These are phyloP conservation scores for Brassica cretica DNA, from an alignment of 345 rosid genomes.

Conservation along the genomic window DNA sequence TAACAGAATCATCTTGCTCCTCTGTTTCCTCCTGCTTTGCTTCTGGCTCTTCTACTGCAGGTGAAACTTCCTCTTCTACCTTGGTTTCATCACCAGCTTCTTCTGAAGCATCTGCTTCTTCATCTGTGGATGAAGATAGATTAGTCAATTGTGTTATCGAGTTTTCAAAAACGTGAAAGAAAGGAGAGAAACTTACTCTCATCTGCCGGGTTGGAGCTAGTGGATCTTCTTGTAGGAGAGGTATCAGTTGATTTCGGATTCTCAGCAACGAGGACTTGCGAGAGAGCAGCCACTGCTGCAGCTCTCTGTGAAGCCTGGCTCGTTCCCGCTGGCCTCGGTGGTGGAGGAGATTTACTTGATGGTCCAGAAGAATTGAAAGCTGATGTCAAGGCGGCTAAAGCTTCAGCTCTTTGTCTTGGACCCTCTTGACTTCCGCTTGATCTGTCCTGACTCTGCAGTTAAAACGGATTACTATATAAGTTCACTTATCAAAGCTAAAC, in stretches of 20 bases:
- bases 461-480: slow-evolving; percentile 10
- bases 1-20: slow-evolving; percentile 42
- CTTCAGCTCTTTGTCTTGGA: slow-evolving; percentile 80
- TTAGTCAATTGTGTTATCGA: neutral
- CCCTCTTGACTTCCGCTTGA: slow-evolving; percentile 54
- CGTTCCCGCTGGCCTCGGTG: slow-evolving; percentile 48
- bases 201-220: slow-evolving; percentile 52
- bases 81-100: slow-evolving; percentile 38
- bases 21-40: slow-evolving; percentile 35
- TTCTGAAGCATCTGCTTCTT: slow-evolving; percentile 34
- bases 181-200: slow-evolving; percentile 45
- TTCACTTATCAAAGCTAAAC: slow-evolving; percentile 10
- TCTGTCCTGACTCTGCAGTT: slow-evolving; percentile 54
- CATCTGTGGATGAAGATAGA: slow-evolving; percentile 40
- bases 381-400: slow-evolving; percentile 77
- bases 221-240: slow-evolving; percentile 58
- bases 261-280: slow-evolving; percentile 88
- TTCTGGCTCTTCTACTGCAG: slow-evolving; percentile 40
- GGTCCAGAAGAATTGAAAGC: slow-evolving; percentile 65
- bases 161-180: neutral
- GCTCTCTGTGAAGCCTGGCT: slow-evolving; percentile 85
- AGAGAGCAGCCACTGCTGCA: slow-evolving; percentile 98
- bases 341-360: slow-evolving; percentile 45
- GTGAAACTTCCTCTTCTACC: slow-evolving; percentile 44
- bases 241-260: slow-evolving; percentile 60